A percentile compares a stretch with the other conserved stretches of the same genome.
These are phyloP conservation scores for Leccinum incarnatum DNA, from an alignment of 768 basidiomycete genomes.

Conservation along the genomic window DNA sequence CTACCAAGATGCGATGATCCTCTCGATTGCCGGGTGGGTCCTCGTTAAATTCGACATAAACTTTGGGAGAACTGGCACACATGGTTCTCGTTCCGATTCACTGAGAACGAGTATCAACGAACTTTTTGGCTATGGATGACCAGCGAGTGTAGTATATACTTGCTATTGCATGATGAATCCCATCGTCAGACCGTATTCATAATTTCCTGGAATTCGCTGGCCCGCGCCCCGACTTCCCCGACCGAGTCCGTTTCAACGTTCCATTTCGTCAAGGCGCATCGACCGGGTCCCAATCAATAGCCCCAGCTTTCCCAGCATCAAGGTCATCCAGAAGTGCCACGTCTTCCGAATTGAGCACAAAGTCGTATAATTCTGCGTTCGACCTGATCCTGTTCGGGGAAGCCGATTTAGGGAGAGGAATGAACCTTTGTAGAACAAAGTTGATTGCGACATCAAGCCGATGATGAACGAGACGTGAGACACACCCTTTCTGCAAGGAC, in stretches of 20 bases:
- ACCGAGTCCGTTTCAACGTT: conserved; percentile 8
- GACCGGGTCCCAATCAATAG: conserved; percentile 84
- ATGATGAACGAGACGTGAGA: conserved; percentile 10
- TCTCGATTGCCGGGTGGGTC: neutral
- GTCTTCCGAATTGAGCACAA: conserved; percentile 64
- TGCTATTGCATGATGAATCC: neutral
- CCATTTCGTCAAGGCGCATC: conserved; percentile 34
- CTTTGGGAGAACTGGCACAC: too few relatives aligned
- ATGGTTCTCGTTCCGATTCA: too few relatives aligned
- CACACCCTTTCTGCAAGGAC: conserved; percentile 83
- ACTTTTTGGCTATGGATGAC: neutral
- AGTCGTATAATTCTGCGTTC: conserved; percentile 75
- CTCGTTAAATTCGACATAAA: neutral
- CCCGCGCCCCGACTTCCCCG: neutral
- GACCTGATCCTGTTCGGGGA: conserved; percentile 66
- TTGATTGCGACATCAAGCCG: neutral
- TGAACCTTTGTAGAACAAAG: conserved; percentile 46
- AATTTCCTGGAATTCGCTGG: neutral
- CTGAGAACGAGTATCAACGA: neutral
- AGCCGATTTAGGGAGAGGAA: conserved; percentile 81
- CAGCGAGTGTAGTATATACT: neutral
- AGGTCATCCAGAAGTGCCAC: conserved; percentile 63
- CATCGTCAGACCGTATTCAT: neutral
- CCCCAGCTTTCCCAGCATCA: conserved; percentile 70
- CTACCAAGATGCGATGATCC: neutral